Percentiles rank a stretch among this genome's conserved stretches.
Conservation (phyloP, 2,329 filamentous ascomycete genomes). For the Fulvia fulva region DNA sequence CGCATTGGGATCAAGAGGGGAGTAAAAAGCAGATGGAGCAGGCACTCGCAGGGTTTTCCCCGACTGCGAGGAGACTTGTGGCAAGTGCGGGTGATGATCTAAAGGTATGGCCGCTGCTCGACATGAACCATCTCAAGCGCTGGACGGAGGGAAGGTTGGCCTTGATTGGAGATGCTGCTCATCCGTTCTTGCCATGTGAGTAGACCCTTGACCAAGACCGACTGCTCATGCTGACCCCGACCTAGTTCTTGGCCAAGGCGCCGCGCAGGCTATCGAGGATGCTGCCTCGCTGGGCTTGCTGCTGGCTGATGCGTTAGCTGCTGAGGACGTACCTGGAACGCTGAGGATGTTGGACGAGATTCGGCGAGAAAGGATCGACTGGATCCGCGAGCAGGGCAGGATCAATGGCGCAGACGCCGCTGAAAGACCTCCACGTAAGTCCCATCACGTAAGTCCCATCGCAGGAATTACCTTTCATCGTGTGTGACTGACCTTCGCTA, state of each 20-base stretch:
- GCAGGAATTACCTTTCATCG: no score
- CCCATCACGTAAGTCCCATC: neutral
- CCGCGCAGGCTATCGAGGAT: slow-evolving; percentile 63
- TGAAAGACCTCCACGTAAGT: slow-evolving; percentile 2
- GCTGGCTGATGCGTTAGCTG: slow-evolving; percentile 44
- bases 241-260: slow-evolving; percentile 58
- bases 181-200: slow-evolving; percentile 55
- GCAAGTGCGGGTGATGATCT: slow-evolving; percentile 40
- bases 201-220: neutral
- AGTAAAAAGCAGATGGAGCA: slow-evolving; percentile 38
- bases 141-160: slow-evolving; percentile 41
- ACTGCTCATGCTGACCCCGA: no score
- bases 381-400: slow-evolving; percentile 2
- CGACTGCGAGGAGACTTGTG: slow-evolving; percentile 34
- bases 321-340: slow-evolving; percentile 49
- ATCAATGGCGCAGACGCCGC: slow-evolving; percentile 7
- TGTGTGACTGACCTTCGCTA: slow-evolving; percentile 2
- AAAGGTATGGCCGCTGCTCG: slow-evolving; percentile 57
- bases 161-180: slow-evolving; percentile 63
- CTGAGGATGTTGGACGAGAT: slow-evolving; percentile 52
- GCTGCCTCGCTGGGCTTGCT: slow-evolving; percentile 56
- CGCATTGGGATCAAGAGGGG: slow-evolving; percentile 37
- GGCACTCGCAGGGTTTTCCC: slow-evolving; percentile 37
- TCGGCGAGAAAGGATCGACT: slow-evolving; percentile 1
- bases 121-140: slow-evolving; percentile 52